Evolutionary conservation across 495 filamentous ascomycete genomes (phyloP).

Genomic region (Aspergillus leporis): DNA sequence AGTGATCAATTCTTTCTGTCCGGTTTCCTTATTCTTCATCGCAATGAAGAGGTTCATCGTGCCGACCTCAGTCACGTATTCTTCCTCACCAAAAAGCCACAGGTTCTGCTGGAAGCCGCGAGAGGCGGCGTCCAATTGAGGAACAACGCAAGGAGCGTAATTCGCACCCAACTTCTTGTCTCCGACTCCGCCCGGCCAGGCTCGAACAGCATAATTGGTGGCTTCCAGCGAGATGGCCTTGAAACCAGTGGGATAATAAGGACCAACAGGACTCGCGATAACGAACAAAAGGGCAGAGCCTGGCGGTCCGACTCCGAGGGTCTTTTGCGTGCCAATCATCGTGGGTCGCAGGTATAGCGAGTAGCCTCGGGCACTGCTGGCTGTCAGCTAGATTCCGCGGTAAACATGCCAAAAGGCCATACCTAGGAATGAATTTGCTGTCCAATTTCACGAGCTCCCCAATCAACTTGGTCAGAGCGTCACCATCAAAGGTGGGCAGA

Average conservation of each 20-base stretch:
- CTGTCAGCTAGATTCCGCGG: slow-evolving; percentile 14
- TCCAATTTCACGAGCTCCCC: slow-evolving; percentile 76
- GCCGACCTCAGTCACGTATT: slow-evolving; percentile 92
- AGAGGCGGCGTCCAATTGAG: slow-evolving; percentile 84
- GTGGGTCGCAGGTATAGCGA: slow-evolving; percentile 93
- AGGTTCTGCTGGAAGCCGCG: slow-evolving; percentile 97
- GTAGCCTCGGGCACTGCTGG: slow-evolving; percentile 67
- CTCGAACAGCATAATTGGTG: slow-evolving; percentile 90
- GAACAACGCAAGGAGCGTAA: slow-evolving; percentile 94
- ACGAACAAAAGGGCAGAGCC: slow-evolving; percentile 89
- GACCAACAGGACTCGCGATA: slow-evolving; percentile 95
- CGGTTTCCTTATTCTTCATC: slow-evolving; percentile 75
- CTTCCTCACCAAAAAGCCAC: slow-evolving; percentile 94
- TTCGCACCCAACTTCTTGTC: slow-evolving; percentile 98
- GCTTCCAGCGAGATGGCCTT: slow-evolving; percentile 93
- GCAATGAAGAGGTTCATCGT: slow-evolving; percentile 98
- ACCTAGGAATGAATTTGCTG: slow-evolving; percentile 81
- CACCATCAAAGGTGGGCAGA: slow-evolving; percentile 75
- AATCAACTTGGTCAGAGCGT: slow-evolving; percentile 76
- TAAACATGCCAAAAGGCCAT: neutral
- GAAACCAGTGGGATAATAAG: slow-evolving; percentile 97
- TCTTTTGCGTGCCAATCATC: slow-evolving; percentile 94
- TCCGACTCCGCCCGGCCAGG: slow-evolving; percentile 96
- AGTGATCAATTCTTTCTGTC: slow-evolving; percentile 86
- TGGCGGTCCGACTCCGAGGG: slow-evolving; percentile 86